Evolutionary conservation across 805 yeast species (phyloP).

Genomic region (Candida silvicultrix): DNA sequence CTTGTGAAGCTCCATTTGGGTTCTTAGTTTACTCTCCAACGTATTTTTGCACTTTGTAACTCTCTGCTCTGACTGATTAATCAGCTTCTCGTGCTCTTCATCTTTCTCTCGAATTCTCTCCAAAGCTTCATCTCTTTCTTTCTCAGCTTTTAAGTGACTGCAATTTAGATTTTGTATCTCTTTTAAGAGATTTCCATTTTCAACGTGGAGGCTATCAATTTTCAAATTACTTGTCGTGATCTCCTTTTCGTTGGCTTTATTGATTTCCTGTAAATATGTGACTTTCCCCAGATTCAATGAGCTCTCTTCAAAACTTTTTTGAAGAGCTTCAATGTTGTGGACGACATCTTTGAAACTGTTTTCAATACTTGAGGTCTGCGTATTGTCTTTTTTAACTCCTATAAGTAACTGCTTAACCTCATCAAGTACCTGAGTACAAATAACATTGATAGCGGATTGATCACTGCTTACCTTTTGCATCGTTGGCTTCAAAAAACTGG

Average conservation of each 20-base stretch:
- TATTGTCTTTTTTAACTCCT: neutral
- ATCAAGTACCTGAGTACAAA: neutral
- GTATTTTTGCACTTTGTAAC: slow-evolving; percentile 15
- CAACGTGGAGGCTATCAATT: neutral
- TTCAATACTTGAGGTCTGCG: neutral
- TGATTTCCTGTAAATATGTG: neutral
- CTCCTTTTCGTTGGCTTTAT: neutral
- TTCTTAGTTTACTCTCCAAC: slow-evolving; percentile 29
- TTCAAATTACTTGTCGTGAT: neutral
- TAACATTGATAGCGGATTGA: neutral
- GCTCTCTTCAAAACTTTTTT: neutral
- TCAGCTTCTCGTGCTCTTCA: neutral
- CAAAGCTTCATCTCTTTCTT: neutral
- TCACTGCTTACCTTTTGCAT: neutral
- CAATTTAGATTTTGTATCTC: neutral
- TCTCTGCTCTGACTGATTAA: slow-evolving; percentile 11
- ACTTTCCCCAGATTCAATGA: neutral
- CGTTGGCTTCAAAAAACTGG: neutral
- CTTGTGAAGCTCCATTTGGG: slow-evolving; percentile 28
- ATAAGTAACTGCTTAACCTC: neutral
- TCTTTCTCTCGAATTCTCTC: neutral
- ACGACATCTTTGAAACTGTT: neutral
- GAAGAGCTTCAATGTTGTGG: neutral
- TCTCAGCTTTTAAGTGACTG: neutral
- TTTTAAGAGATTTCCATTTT: neutral